These are phyloP conservation scores for Geotrichum cucujoidarum DNA, from an alignment of 1,139 yeast species.

Conservation along the genomic window DNA sequence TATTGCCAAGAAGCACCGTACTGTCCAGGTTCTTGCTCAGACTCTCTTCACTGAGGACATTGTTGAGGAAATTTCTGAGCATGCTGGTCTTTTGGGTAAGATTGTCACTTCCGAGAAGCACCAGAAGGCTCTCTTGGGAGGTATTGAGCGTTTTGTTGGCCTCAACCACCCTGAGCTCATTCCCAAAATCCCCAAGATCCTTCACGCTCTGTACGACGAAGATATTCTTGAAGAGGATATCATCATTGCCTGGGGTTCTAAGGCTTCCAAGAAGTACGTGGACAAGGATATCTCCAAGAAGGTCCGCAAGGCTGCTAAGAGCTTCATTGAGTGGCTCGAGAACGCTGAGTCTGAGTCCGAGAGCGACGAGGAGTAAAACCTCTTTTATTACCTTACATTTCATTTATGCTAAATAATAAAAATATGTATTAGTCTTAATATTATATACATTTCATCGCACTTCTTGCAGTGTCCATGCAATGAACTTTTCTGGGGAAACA, in stretches of 20 bases:
- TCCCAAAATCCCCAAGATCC: slow-evolving; percentile 70
- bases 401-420: not conserved
- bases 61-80: slow-evolving; percentile 65
- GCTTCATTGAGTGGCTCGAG: slow-evolving; percentile 89
- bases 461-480: slow-evolving; percentile 5
- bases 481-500: slow-evolving; percentile 3
- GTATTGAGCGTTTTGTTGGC: slow-evolving; percentile 90
- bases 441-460: not conserved
- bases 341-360: slow-evolving; percentile 84
- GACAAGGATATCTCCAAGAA: slow-evolving; percentile 88
- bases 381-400: not conserved
- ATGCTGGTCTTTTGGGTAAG: slow-evolving; percentile 76
- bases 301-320: slow-evolving; percentile 94
- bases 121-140: slow-evolving; percentile 90
- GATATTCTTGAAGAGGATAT: slow-evolving; percentile 83
- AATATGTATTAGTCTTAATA: not conserved
- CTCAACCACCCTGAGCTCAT: slow-evolving; percentile 72
- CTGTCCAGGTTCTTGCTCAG: slow-evolving; percentile 90
- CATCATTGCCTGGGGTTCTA: slow-evolving; percentile 79
- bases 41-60: slow-evolving; percentile 78
- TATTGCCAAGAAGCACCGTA: slow-evolving; percentile 64
- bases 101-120: slow-evolving; percentile 57
- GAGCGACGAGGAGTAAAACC: slow-evolving; percentile 32
- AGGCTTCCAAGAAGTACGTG: slow-evolving; percentile 88
- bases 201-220: slow-evolving; percentile 73